phyloP scores from a whole-genome alignment of 2,329 filamentous ascomycete species.

The Ceratocystis albifundus region DNA sequence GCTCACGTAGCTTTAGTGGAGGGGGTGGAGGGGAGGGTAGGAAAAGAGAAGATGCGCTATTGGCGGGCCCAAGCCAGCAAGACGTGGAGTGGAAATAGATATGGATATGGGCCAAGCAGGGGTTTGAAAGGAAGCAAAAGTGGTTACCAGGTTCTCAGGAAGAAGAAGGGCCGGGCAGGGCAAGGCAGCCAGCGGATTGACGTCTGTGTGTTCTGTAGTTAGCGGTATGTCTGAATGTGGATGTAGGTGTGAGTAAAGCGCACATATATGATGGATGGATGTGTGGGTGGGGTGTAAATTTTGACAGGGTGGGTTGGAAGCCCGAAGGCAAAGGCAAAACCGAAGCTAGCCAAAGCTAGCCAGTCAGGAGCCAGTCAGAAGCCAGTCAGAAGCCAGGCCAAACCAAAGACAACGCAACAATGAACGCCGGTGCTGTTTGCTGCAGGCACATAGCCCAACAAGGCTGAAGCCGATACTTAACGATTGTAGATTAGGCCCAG shows the following conservation, averaged over 20 bases:
- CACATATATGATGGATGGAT: too few species aligned
- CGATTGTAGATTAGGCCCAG: neutral
- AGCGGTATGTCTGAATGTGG: too few species aligned
- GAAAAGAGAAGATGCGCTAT: neutral
- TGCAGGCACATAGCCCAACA: neutral
- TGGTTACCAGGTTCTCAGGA: too few species aligned
- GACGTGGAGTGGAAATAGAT: neutral
- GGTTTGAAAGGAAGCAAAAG: too few species aligned
- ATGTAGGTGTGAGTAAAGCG: too few species aligned
- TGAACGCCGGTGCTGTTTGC: neutral
- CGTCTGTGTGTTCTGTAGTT: too few species aligned
- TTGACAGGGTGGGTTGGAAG: too few species aligned
- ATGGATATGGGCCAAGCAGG: neutral
- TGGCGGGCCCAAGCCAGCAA: neutral
- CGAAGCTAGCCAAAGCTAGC: neutral
- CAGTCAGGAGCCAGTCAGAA: neutral
- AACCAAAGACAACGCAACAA: neutral
- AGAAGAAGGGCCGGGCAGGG: too few species aligned
- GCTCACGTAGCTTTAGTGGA: neutral
- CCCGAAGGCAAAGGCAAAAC: too few species aligned
- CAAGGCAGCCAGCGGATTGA: too few species aligned
- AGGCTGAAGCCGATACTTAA: neutral
- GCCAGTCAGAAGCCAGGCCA: neutral
- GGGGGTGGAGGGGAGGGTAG: neutral
- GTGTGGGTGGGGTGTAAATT: too few species aligned